Conservation (phyloP, 306 rosid species). For the Castanospermum australe region DNA sequence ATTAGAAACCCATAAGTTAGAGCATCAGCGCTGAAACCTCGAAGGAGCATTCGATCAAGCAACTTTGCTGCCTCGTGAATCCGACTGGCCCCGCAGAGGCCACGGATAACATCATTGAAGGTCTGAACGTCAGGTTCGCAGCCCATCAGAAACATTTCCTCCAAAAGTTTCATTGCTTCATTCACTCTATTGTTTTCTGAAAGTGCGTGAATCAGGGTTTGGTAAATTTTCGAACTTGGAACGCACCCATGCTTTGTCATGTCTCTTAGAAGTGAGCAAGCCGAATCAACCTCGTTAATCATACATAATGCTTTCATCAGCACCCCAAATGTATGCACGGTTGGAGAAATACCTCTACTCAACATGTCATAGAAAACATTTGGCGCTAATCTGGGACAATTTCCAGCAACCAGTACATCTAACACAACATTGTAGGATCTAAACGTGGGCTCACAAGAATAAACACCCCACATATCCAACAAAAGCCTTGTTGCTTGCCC, state of each 20-base stretch:
- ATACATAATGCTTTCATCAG: slow-evolving; percentile 84
- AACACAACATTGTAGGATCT: slow-evolving; percentile 81
- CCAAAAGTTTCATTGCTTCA: slow-evolving; percentile 75
- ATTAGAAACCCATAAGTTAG: slow-evolving; percentile 75
- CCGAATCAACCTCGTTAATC: slow-evolving; percentile 80
- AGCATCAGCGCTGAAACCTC: slow-evolving; percentile 66
- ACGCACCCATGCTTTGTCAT: slow-evolving; percentile 92
- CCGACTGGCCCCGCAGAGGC: slow-evolving; percentile 59
- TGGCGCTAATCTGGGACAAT: slow-evolving; percentile 65
- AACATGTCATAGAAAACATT: slow-evolving; percentile 91
- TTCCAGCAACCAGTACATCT: slow-evolving; percentile 64
- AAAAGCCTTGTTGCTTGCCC: slow-evolving; percentile 89
- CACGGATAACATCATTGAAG: slow-evolving; percentile 76
- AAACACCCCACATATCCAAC: slow-evolving; percentile 74
- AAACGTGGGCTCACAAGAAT: slow-evolving; percentile 67
- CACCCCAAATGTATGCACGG: slow-evolving; percentile 66
- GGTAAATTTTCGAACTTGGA: slow-evolving; percentile 82
- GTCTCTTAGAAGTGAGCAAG: slow-evolving; percentile 80
- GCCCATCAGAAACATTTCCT: slow-evolving; percentile 92
- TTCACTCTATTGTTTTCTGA: slow-evolving; percentile 56
- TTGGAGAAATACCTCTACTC: slow-evolving; percentile 73
- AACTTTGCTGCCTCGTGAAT: slow-evolving; percentile 78
- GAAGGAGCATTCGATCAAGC: slow-evolving; percentile 76
- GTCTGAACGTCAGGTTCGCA: slow-evolving; percentile 92
- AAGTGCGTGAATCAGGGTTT: slow-evolving; percentile 81